A percentile compares a stretch with the other conserved stretches of the same genome.
Conservation (phyloP, 257 asterid genomes). For the Cruciata laevipes region DNA sequence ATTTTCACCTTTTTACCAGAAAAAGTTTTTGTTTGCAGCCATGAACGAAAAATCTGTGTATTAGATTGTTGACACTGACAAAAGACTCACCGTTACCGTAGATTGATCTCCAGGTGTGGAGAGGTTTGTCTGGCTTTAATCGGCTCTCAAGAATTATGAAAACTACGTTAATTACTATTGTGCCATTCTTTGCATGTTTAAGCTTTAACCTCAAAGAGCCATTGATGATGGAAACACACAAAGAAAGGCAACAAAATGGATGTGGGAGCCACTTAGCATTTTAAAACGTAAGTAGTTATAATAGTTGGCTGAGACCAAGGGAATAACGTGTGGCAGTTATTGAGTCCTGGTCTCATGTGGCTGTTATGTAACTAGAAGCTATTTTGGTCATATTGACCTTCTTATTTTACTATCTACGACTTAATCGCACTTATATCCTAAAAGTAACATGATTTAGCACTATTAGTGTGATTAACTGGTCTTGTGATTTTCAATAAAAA, state of each 20-base stretch:
- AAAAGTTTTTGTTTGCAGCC: neutral
- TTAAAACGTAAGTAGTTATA: neutral
- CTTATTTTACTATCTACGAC: neutral
- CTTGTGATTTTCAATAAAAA: too few relatives aligned
- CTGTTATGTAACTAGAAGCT: neutral
- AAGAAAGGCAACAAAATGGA: neutral
- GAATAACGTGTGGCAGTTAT: slow-evolving; percentile 14
- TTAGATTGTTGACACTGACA: neutral
- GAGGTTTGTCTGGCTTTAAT: slow-evolving; percentile 5
- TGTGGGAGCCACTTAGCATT: slow-evolving; percentile 6
- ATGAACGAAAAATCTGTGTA: neutral
- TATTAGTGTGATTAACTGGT: too few relatives aligned
- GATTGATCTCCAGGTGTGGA: neutral
- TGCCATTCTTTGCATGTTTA: slow-evolving; percentile 2
- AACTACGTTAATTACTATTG: neutral
- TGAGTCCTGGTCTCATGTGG: neutral
- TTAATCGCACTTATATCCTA: neutral
- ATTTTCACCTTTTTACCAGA: neutral
- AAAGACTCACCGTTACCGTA: neutral
- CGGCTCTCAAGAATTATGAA: slow-evolving; percentile 1
- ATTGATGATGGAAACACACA: neutral
- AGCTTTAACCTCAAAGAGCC: neutral
- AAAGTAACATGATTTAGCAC: neutral
- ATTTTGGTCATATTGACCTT: neutral
- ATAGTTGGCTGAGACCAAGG: slow-evolving; percentile 16